Percentiles rank a stretch among this genome's conserved stretches.
Conservation (phyloP, 2,329 filamentous ascomycete species). For the Pyricularia grisea region DNA sequence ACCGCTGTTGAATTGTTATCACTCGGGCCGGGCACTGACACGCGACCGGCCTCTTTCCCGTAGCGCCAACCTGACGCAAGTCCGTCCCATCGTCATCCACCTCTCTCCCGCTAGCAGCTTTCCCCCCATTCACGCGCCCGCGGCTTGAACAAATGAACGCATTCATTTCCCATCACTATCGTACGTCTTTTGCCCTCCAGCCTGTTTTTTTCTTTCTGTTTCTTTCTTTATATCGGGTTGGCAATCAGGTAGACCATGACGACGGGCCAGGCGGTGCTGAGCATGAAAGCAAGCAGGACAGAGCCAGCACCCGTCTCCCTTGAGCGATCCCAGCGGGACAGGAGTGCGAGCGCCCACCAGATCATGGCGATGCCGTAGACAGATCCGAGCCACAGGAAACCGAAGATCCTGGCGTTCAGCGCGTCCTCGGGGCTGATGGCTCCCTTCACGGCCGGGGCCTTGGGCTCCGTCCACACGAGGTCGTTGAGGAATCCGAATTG, state of each 20-base stretch:
- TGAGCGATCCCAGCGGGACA: constrained; percentile 4
- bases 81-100: neutral
- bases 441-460: neutral
- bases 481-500: constrained; percentile 1
- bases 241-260: constrained; percentile 3
- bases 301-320: constrained; percentile 2
- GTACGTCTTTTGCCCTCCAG: neutral
- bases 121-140: neutral
- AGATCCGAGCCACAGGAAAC: constrained; percentile 3
- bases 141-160: neutral
- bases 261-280: constrained; percentile 4
- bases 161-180: too few species aligned
- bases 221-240: neutral
- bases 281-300: constrained; percentile 1
- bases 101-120: too few species aligned
- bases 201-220: neutral
- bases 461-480: neutral
- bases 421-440: constrained; percentile 1
- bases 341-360: constrained; percentile 5
- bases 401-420: constrained; percentile 3
- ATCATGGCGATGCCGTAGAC: constrained; percentile 5
- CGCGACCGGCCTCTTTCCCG: neutral
- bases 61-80: too few species aligned
- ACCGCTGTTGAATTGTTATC: neutral
- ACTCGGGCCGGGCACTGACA: neutral